phyloP scores from a whole-genome alignment of 345 rosid genomes.

The Cardamine resedifolia region DNA sequence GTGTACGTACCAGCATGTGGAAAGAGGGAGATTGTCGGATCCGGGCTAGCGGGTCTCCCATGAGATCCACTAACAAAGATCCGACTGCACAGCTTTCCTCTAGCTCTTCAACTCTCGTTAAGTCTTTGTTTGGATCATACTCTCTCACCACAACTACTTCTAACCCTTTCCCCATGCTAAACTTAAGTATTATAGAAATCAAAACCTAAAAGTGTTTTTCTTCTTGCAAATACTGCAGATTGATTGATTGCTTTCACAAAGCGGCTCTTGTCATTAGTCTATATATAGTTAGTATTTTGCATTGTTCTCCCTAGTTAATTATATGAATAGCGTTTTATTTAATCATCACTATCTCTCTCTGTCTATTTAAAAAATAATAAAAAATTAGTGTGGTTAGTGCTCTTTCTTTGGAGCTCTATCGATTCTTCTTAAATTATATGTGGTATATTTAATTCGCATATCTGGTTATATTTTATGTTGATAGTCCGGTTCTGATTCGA shows the following conservation, averaged over 20 bases:
- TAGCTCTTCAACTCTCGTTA: conserved; percentile 59
- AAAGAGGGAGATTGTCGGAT: conserved; percentile 97
- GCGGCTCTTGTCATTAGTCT: conserved; percentile 36
- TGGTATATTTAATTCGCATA: conserved; percentile 22
- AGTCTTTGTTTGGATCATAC: conserved; percentile 61
- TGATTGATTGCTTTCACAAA: conserved; percentile 27
- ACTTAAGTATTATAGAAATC: neutral
- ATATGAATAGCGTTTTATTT: conserved; percentile 25
- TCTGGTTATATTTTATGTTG: conserved; percentile 35
- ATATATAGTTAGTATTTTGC: conserved; percentile 32
- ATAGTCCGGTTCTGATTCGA: conserved; percentile 38
- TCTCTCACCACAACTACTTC: conserved; percentile 58
- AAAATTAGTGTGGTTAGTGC: conserved; percentile 32
- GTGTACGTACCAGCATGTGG: conserved; percentile 83
- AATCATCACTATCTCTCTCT: conserved; percentile 37
- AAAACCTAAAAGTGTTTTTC: neutral
- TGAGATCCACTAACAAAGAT: conserved; percentile 87
- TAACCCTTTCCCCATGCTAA: conserved; percentile 35
- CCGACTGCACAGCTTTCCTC: conserved; percentile 94
- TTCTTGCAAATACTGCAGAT: conserved; percentile 28
- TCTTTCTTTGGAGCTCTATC: conserved; percentile 35
- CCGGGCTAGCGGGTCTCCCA: conserved; percentile 98
- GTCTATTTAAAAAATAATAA: neutral
- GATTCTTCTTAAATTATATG: conserved; percentile 27
- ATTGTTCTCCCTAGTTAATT: conserved; percentile 30